phyloP scores from a whole-genome alignment of 345 rosid genomes.

The Hypericum perforatum region DNA sequence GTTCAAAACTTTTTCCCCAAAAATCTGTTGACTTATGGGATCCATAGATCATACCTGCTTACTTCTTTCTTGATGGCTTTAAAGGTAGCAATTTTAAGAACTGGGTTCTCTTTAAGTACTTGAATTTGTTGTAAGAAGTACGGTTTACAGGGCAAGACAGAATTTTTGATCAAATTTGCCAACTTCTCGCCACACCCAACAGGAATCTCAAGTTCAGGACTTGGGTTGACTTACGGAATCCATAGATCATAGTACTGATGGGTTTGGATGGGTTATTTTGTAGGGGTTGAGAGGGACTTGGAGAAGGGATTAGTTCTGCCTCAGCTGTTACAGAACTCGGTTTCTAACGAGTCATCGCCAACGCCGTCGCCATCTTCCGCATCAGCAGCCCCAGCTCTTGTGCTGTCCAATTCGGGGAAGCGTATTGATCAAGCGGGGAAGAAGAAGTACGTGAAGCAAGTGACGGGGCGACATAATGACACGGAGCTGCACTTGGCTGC shows the following conservation, averaged over 20 bases:
- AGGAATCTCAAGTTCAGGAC: too few relatives aligned
- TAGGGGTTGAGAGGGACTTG: conserved; percentile 52
- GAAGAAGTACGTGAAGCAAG: conserved; percentile 94
- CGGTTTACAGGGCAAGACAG: too few relatives aligned
- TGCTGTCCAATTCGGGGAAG: conserved; percentile 69
- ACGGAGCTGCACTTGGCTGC: conserved; percentile 85
- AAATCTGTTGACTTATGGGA: too few relatives aligned
- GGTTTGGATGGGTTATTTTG: conserved; percentile 7
- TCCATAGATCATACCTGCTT: too few relatives aligned
- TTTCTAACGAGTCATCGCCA: conserved; percentile 44
- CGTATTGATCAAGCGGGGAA: conserved; percentile 84
- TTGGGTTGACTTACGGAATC: conserved; percentile 12
- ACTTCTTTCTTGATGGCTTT: too few relatives aligned
- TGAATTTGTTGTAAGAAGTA: too few relatives aligned
- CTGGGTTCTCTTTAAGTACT: too few relatives aligned
- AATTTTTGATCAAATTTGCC: too few relatives aligned
- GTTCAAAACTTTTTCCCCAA: too few relatives aligned
- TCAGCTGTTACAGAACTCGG: conserved; percentile 25
- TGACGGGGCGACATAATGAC: conserved; percentile 79
- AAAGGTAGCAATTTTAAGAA: too few relatives aligned
- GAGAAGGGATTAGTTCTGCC: conserved; percentile 46
- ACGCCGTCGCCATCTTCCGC: conserved; percentile 77
- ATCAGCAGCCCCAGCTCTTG: conserved; percentile 71
- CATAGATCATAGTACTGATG: conserved; percentile 7
- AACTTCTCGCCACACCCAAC: too few relatives aligned